Percentiles rank a stretch among this genome's conserved stretches.
These are phyloP conservation scores for Venturiaceae sp. DNA, from an alignment of 2,329 filamentous ascomycete genomes.

Conservation along the genomic window DNA sequence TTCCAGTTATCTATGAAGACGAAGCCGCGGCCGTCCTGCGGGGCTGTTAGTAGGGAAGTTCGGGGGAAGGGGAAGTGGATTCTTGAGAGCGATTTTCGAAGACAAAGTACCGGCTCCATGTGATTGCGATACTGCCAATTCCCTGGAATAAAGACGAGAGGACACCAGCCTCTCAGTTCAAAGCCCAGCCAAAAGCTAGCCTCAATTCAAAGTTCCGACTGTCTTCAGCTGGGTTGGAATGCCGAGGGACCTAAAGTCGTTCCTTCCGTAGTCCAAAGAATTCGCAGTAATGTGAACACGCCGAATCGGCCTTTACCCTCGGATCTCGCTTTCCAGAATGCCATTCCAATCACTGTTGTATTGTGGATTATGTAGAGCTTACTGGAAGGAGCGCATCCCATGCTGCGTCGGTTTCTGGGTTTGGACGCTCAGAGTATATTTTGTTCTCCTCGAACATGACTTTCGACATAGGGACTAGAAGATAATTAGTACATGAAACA, in stretches of 20 bases:
- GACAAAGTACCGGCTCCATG: too few relatives aligned
- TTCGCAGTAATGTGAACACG: too few relatives aligned
- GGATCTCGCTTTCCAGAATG: too few relatives aligned
- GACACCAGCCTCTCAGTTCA: too few relatives aligned
- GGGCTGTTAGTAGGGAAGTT: background rate
- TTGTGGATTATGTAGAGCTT: background rate
- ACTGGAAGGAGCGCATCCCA: slow-evolving; percentile 8
- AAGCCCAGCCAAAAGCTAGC: too few relatives aligned
- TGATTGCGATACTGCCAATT: background rate
- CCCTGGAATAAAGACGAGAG: background rate
- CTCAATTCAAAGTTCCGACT: too few relatives aligned
- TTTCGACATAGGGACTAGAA: background rate
- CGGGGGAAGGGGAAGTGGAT: too few relatives aligned
- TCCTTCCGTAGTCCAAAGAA: too few relatives aligned
- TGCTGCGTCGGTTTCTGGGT: slow-evolving; percentile 1
- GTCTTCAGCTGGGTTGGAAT: too few relatives aligned
- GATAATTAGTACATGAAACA: background rate
- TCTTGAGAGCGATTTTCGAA: too few relatives aligned
- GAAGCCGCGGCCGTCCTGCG: slow-evolving; percentile 20
- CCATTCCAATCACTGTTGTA: background rate
- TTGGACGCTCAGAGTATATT: background rate
- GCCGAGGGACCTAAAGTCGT: too few relatives aligned
- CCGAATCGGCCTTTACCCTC: too few relatives aligned
- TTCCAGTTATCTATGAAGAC: slow-evolving; percentile 17
- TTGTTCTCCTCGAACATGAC: background rate